These are phyloP conservation scores for Venturia aucupariae DNA, from an alignment of 2,329 filamentous ascomycete species.

Conservation along the genomic window DNA sequence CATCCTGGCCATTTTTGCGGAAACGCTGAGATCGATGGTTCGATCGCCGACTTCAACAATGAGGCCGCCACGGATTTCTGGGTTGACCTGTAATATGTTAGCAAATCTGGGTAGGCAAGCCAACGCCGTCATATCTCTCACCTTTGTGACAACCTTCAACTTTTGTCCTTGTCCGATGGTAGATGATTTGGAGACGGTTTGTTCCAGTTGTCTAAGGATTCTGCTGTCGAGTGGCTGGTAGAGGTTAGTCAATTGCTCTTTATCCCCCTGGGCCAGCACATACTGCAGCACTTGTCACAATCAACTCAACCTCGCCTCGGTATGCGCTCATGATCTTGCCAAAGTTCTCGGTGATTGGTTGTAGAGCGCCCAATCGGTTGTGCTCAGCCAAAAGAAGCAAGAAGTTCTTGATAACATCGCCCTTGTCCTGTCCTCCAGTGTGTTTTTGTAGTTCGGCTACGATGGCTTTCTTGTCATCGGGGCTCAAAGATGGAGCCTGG, in stretches of 20 bases:
- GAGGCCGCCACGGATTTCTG: slow-evolving; percentile 87
- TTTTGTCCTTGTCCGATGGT: slow-evolving; percentile 90
- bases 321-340: slow-evolving; percentile 75
- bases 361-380: slow-evolving; percentile 81
- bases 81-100: slow-evolving; percentile 58
- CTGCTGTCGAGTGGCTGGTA: slow-evolving; percentile 72
- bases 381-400: slow-evolving; percentile 84
- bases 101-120: neutral
- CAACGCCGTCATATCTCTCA: slow-evolving; percentile 33
- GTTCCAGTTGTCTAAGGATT: slow-evolving; percentile 77
- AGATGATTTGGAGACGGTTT: slow-evolving; percentile 77
- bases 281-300: slow-evolving; percentile 84
- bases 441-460: slow-evolving; percentile 82
- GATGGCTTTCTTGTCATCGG: slow-evolving; percentile 75
- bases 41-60: slow-evolving; percentile 95
- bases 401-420: slow-evolving; percentile 87
- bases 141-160: slow-evolving; percentile 91
- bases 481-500: slow-evolving; percentile 66
- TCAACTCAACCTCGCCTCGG: slow-evolving; percentile 87
- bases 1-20: slow-evolving; percentile 90
- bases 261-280: slow-evolving; percentile 25
- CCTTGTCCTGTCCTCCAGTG: slow-evolving; percentile 58
- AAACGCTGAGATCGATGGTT: slow-evolving; percentile 95
- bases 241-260: slow-evolving; percentile 2
- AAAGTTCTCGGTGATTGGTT: slow-evolving; percentile 82